Conservation (phyloP, 2,329 filamentous ascomycete species). For the Eurotiales sp. region DNA sequence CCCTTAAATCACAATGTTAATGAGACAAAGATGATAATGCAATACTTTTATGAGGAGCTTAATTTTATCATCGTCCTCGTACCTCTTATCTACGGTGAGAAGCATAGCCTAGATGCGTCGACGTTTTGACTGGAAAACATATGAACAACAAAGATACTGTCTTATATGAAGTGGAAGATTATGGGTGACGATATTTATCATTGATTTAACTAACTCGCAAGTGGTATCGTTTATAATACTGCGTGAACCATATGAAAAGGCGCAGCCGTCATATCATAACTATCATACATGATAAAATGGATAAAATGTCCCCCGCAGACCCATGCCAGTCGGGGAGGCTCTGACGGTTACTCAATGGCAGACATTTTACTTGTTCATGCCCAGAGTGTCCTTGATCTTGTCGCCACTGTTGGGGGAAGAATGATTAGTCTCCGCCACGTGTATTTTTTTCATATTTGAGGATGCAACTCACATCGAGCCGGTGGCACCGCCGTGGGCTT, state of each 20-base stretch:
- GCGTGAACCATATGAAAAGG: conserved; percentile 8
- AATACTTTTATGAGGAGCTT: too few relatives aligned
- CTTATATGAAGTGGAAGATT: too few relatives aligned
- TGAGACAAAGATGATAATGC: too few relatives aligned
- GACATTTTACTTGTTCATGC: conserved; percentile 27
- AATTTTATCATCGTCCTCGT: too few relatives aligned
- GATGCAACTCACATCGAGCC: conserved; percentile 40
- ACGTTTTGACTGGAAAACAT: too few relatives aligned
- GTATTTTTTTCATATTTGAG: too few relatives aligned
- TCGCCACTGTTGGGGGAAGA: conserved; percentile 29
- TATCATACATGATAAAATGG: too few relatives aligned
- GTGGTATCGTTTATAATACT: conserved; percentile 15
- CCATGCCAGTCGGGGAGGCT: background rate
- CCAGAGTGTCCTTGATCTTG: conserved; percentile 43
- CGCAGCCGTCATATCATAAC: conserved; percentile 2
- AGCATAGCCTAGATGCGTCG: too few relatives aligned
- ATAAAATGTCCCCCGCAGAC: background rate
- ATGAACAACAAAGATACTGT: background rate
- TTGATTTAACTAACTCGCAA: conserved; percentile 1
- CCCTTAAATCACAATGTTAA: too few relatives aligned
- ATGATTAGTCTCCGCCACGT: conserved; percentile 16
- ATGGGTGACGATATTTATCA: background rate
- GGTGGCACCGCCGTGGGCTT: conserved; percentile 34
- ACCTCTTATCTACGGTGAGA: too few relatives aligned
- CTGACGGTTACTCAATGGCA: conserved; percentile 17